Evolutionary conservation across 2,329 filamentous ascomycete species (phyloP).

Genomic region (Epichloe elymi): DNA sequence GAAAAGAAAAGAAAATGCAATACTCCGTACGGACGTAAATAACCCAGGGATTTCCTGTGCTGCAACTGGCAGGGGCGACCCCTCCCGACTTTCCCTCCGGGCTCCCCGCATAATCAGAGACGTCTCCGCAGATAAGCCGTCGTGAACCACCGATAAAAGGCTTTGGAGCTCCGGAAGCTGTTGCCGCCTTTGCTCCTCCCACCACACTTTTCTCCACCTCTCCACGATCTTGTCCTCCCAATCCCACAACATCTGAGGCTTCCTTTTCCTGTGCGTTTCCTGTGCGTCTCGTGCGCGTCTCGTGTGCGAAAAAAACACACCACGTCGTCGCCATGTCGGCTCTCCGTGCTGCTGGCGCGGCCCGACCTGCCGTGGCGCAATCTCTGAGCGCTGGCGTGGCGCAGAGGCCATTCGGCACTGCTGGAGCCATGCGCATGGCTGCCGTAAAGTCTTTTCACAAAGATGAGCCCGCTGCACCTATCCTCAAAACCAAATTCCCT

Average conservation of each 20-base stretch:
- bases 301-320: too few species aligned
- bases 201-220: not conserved
- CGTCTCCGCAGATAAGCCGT: constrained; percentile 2
- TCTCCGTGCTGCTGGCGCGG: constrained; percentile 8
- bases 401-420: constrained; percentile 5
- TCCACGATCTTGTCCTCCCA: not conserved
- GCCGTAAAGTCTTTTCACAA: constrained; percentile 27
- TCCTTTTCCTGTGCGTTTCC: not conserved
- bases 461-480: constrained; percentile 38
- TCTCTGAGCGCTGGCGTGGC: constrained; percentile 3
- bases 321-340: constrained; percentile 5
- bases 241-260: not conserved
- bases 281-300: too few species aligned
- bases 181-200: not conserved
- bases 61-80: not conserved
- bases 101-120: not conserved
- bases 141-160: constrained; percentile 5
- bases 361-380: constrained; percentile 1
- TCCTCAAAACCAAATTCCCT: constrained; percentile 51
- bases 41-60: too few species aligned
- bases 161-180: not conserved
- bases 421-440: constrained; percentile 13
- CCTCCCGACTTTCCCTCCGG: not conserved
- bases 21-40: too few species aligned
- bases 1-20: too few species aligned